Conservation (phyloP, 345 rosid genomes). For the Microthlaspi erraticum region DNA sequence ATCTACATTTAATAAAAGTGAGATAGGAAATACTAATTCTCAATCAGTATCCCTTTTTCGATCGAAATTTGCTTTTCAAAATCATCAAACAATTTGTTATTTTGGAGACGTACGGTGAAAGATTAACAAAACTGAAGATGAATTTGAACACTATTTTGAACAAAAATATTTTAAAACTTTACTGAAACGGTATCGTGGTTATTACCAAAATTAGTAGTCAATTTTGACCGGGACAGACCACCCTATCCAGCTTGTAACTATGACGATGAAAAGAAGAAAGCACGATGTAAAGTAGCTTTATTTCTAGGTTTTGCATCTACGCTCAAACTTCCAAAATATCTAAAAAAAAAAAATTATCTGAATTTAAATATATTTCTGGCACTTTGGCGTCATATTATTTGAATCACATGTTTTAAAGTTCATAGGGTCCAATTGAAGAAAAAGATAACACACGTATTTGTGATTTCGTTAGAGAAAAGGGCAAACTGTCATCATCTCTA, state of each 20-base stretch:
- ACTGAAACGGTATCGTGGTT: slow-evolving; percentile 20
- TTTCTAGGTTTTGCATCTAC: background rate
- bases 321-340: slow-evolving; percentile 27
- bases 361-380: no score
- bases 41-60: no score
- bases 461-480: slow-evolving; percentile 18
- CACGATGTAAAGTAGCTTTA: background rate
- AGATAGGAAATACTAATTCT: no score
- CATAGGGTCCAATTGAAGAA: slow-evolving; percentile 25
- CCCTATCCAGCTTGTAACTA: slow-evolving; percentile 13
- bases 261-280: background rate
- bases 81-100: no score
- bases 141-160: no score
- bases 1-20: no score
- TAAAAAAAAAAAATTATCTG: no score
- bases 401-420: slow-evolving; percentile 34
- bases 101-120: no score
- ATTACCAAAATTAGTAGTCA: slow-evolving; percentile 30
- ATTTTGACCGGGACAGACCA: slow-evolving; percentile 13
- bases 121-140: background rate
- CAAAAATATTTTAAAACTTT: background rate
- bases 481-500: slow-evolving; percentile 30
- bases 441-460: slow-evolving; percentile 28
- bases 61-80: no score
- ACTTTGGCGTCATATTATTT: slow-evolving; percentile 8